Evolutionary conservation across 495 filamentous ascomycete species (phyloP), one percentile per base, ranked within the genome.

Genomic region (Xylaria acuta): DNA sequence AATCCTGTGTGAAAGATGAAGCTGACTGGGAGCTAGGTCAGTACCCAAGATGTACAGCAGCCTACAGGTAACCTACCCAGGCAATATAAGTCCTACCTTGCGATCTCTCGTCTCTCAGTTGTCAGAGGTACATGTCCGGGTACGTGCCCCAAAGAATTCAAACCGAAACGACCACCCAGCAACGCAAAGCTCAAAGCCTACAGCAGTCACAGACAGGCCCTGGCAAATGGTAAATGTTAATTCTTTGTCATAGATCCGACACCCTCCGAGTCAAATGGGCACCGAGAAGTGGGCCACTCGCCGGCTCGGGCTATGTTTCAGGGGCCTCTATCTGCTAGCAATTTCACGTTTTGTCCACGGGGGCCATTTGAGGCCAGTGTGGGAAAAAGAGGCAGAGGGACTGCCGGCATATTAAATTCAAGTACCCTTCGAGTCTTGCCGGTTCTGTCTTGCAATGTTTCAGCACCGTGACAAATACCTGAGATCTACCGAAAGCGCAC

Each of bases 1-100:
- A 68, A 68, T 59, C 32, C 65, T 59, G 8, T 45, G 66, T 30
- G 49, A 34, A 38, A 62, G 40, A 60, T 9, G 36, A 67, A 67
- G 64, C 64, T 53, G 64, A 56, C 49, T 67, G 20, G 22, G 32
- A 53, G 45, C 20, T 53, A 53, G 12, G 49, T n/a, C n/a, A n/a
- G n/a, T n/a, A n/a, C n/a, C n/a, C n/a, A n/a, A n/a, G n/a, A 53
- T 53, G 49, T 51, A 51, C n/a, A n/a, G n/a, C n/a, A n/a, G 47
- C 7, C 43, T 3, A n/a, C 27, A 68, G 34, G 12, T 18, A 25
- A 53, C 27, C 14, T 25, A 27, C 16, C 20, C 56, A 16, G 34
- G 18, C n/a, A 59, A 11, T 60, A 49, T n/a, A 34, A 64, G 40
- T 64, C 62, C 41, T 47, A 64, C 20, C 18, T 38, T 38, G 30